These are phyloP conservation scores for Volvox africanus DNA, from an alignment of 139 green algal species.

Conservation along the genomic window DNA sequence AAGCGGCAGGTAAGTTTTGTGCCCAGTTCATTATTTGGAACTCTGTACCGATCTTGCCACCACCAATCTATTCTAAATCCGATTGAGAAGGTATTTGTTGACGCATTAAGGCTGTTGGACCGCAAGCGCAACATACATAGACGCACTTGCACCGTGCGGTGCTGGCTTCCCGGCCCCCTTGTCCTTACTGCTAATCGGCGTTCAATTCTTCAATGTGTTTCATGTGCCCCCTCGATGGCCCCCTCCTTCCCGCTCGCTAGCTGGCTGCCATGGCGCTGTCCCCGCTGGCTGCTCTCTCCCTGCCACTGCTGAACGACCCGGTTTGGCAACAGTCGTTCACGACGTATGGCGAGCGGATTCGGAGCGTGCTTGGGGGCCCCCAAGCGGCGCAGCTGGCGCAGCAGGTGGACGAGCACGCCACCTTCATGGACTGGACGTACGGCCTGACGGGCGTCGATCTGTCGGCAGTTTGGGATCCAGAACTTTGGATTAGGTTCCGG, in stretches of 20 bases:
- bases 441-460: conserved; percentile 59
- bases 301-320: conserved; percentile 53
- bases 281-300: conserved; percentile 64
- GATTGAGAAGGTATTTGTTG: background rate
- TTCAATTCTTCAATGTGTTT: background rate
- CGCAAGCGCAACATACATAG: background rate
- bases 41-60: background rate
- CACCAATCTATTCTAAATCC: background rate
- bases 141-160: too few species aligned
- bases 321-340: conserved; percentile 43
- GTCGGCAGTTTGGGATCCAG: conserved; percentile 69
- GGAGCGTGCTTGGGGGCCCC: background rate
- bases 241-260: background rate
- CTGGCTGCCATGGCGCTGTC: conserved; percentile 76
- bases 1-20: conserved; percentile 7
- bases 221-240: background rate
- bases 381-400: conserved; percentile 16
- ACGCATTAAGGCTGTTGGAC: background rate
- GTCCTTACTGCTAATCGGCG: background rate
- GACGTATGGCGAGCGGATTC: conserved; percentile 26
- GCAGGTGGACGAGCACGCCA: conserved; percentile 53
- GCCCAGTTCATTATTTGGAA: background rate
- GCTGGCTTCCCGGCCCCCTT: background rate
- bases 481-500: conserved; percentile 69
- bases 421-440: conserved; percentile 74